phyloP scores from a whole-genome alignment of 2,329 filamentous ascomycete species.

The Anthostomella pinea region DNA sequence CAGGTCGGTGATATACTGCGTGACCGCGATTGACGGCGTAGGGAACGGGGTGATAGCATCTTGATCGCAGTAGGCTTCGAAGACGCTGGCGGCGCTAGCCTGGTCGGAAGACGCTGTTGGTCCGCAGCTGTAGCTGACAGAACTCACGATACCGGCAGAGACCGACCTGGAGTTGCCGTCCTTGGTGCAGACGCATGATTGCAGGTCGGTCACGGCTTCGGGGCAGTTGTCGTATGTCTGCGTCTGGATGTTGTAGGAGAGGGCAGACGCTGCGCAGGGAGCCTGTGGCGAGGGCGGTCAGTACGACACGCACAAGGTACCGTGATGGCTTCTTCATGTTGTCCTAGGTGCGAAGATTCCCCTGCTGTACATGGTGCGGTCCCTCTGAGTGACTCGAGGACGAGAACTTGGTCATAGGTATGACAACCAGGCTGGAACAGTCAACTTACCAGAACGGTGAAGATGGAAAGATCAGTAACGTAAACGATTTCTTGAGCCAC shows the following conservation, averaged over 20 bases:
- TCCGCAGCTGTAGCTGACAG: conserved; percentile 43
- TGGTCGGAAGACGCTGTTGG: conserved; percentile 46
- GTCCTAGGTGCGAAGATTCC: not conserved
- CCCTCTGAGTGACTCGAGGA: no score
- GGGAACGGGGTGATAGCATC: conserved; percentile 37
- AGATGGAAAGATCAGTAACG: conserved; percentile 32
- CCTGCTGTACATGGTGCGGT: no score
- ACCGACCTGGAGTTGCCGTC: conserved; percentile 40
- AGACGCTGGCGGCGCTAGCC: conserved; percentile 43
- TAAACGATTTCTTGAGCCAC: conserved; percentile 27
- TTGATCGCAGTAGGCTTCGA: conserved; percentile 50
- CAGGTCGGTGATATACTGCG: conserved; percentile 50
- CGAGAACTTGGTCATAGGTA: no score
- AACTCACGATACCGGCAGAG: conserved; percentile 36
- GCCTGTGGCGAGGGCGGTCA: conserved; percentile 35
- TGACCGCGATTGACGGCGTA: conserved; percentile 42
- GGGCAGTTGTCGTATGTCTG: conserved; percentile 44
- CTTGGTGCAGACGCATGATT: conserved; percentile 53
- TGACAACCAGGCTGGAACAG: not conserved
- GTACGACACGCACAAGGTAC: not conserved
- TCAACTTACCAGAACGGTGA: conserved; percentile 28
- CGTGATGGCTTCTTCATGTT: not conserved
- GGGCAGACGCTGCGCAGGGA: conserved; percentile 46
- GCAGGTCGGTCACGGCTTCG: conserved; percentile 41
- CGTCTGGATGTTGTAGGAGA: conserved; percentile 42